Percentiles rank a stretch among this genome's conserved stretches.
These are phyloP conservation scores for Aspergillus thermomutatus DNA, from an alignment of 2,329 filamentous ascomycete species.

Conservation along the genomic window DNA sequence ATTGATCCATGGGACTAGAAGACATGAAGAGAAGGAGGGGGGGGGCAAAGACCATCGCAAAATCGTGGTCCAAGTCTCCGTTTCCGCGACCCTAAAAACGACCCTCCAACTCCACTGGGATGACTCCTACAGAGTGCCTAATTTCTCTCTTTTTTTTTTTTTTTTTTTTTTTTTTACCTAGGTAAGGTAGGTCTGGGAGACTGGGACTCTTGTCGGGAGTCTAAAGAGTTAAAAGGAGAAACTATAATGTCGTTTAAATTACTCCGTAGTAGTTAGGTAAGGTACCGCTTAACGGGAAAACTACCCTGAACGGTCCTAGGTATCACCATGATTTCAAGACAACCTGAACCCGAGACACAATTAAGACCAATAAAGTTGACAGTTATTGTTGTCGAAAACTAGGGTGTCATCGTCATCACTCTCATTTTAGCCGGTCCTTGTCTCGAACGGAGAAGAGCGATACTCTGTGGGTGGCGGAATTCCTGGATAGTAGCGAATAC, in stretches of 20 bases:
- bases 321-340: not conserved
- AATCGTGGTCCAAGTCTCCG: constrained; percentile 6
- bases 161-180: not conserved
- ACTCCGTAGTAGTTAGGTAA: not conserved
- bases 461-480: constrained; percentile 3
- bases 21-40: constrained; percentile 9
- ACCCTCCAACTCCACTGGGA: constrained; percentile 14
- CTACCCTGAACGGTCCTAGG: not conserved
- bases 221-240: not conserved
- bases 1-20: constrained; percentile 6
- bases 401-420: not conserved
- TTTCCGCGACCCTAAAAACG: constrained; percentile 10
- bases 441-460: constrained; percentile 3
- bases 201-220: not conserved
- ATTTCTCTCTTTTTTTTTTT: no score
- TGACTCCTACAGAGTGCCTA: not conserved
- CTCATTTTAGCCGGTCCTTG: not conserved
- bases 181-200: not conserved
- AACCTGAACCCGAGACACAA: not conserved
- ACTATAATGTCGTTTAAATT: not conserved
- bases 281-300: not conserved
- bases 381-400: not conserved
- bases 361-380: not conserved
- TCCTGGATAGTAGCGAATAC: no score
- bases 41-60: constrained; percentile 12